Evolutionary conservation across 1,284 basidiomycete species (phyloP).

Genomic region (Peniophora sp.): DNA sequence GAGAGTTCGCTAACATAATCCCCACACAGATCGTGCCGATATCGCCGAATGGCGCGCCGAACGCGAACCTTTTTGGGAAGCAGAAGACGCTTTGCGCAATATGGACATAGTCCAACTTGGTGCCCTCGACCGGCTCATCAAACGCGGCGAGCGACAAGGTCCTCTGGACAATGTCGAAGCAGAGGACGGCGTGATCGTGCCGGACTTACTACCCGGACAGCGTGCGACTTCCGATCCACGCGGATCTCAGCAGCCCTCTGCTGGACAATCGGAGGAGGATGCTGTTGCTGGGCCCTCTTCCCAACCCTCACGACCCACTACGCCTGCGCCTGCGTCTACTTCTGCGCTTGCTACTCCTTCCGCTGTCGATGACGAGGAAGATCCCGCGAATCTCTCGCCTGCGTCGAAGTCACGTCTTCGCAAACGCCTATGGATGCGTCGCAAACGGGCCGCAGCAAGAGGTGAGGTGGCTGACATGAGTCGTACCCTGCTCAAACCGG

Average conservation of each 20-base stretch:
- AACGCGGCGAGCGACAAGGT: neutral
- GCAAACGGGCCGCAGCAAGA: constrained; percentile 45
- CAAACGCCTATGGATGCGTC: constrained; percentile 67
- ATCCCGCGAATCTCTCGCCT: constrained; percentile 33
- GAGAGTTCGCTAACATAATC: constrained; percentile 20
- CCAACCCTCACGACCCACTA: neutral
- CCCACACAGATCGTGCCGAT: constrained; percentile 16
- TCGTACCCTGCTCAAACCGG: constrained; percentile 33
- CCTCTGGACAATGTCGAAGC: neutral
- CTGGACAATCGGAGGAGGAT: no score
- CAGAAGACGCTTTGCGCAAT: constrained; percentile 27
- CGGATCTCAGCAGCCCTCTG: no score
- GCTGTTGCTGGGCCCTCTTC: neutral
- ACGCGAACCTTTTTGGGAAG: constrained; percentile 21
- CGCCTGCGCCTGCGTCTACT: constrained; percentile 1
- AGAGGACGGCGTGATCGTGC: constrained; percentile 5
- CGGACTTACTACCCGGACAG: neutral
- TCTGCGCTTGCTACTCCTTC: constrained; percentile 3
- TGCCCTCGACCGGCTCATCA: constrained; percentile 39
- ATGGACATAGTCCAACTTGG: constrained; percentile 30
- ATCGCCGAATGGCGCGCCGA: constrained; percentile 17
- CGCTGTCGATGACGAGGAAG: constrained; percentile 7
- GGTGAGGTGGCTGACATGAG: constrained; percentile 28
- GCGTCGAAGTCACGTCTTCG: constrained; percentile 43
- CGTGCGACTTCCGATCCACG: no score